Conservation (phyloP, 192 early-diverging fungal genomes). For the Diversispora epigaea region DNA sequence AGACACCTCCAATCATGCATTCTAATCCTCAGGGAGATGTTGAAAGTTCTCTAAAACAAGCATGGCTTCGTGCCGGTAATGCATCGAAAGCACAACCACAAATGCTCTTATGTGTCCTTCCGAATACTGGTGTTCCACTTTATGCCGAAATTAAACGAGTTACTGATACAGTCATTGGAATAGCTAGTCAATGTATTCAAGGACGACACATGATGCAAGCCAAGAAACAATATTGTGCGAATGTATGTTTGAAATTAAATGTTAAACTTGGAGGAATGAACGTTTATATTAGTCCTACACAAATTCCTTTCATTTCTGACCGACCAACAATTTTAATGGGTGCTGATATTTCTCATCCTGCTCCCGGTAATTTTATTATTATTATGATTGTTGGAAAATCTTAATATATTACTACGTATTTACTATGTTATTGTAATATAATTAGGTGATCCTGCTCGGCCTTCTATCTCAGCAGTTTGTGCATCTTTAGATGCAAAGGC, state of each 20-base stretch:
- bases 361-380: constrained; percentile 51
- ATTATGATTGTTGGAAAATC: constrained; percentile 9
- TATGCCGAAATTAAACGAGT: constrained; percentile 85
- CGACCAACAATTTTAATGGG: constrained; percentile 84
- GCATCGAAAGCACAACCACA: constrained; percentile 70
- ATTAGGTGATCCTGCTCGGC: constrained; percentile 47
- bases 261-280: constrained; percentile 92
- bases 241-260: constrained; percentile 93
- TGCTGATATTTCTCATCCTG: constrained; percentile 87
- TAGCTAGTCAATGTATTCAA: constrained; percentile 91
- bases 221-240: constrained; percentile 92
- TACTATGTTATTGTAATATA: background rate
- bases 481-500: constrained; percentile 66
- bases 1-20: constrained; percentile 48
- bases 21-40: constrained; percentile 70
- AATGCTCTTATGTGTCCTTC: constrained; percentile 80
- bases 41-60: constrained; percentile 62
- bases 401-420: constrained; percentile 32
- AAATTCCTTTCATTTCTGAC: constrained; percentile 71
- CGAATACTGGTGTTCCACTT: constrained; percentile 73
- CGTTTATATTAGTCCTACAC: constrained; percentile 55
- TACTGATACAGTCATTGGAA: constrained; percentile 83
- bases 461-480: constrained; percentile 77
- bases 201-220: constrained; percentile 71
- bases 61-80: constrained; percentile 68